These are phyloP conservation scores for Exsudoporus frostii DNA, from an alignment of 768 basidiomycete genomes.

Conservation along the genomic window DNA sequence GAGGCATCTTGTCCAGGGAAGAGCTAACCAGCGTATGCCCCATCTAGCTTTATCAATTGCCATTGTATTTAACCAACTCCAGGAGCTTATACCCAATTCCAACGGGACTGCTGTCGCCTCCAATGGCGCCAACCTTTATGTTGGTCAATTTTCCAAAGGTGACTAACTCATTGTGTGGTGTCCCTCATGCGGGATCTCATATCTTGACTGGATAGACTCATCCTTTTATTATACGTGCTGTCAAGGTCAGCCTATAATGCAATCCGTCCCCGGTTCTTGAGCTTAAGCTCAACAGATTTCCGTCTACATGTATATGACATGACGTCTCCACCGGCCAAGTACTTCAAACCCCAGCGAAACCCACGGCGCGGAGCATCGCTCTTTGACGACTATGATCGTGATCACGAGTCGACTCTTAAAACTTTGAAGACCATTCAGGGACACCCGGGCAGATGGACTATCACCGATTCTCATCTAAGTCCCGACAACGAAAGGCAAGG, in stretches of 20 bases:
- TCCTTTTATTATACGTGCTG: conserved; percentile 93
- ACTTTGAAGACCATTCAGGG: conserved; percentile 70
- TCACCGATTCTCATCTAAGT: conserved; percentile 91
- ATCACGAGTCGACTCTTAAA: conserved; percentile 49
- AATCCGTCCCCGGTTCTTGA: background rate
- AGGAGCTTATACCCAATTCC: conserved; percentile 78
- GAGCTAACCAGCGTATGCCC: conserved; percentile 52
- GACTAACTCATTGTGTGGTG: background rate
- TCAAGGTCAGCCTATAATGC: conserved; percentile 50
- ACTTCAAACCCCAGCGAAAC: conserved; percentile 13
- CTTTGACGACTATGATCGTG: conserved; percentile 31
- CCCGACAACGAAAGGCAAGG: conserved; percentile 79
- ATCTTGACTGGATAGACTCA: conserved; percentile 51
- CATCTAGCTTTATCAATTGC: background rate
- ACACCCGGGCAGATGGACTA: conserved; percentile 80
- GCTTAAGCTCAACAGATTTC: conserved; percentile 57
- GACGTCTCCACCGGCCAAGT: conserved; percentile 42
- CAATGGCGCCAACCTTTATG: conserved; percentile 74
- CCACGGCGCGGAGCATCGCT: conserved; percentile 14
- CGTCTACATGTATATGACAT: conserved; percentile 86
- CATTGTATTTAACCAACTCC: conserved; percentile 1
- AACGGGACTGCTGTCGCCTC: conserved; percentile 76
- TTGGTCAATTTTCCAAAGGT: conserved; percentile 82
- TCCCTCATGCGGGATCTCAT: conserved; percentile 1
- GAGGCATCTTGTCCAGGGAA: conserved; percentile 43